Conservation (phyloP, 1,284 basidiomycete species). For the Pseudozyma tsukubaensis region DNA sequence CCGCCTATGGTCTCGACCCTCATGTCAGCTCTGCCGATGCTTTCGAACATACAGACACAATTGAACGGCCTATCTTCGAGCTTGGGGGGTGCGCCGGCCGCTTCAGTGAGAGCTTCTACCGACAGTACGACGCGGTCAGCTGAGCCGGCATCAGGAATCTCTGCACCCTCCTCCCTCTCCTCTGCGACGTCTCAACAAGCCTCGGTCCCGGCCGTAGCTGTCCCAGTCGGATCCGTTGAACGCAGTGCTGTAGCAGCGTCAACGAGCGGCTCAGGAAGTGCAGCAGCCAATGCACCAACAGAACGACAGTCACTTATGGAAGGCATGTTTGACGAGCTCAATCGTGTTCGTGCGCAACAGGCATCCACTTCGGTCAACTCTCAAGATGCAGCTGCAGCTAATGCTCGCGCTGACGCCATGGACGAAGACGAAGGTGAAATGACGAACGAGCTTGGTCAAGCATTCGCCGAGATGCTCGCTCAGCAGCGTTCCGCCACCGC, state of each 20-base stretch:
- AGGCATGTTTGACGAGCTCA: conserved; percentile 31
- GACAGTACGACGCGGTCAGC: no score
- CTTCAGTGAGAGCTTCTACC: no score
- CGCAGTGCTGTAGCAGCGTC: no score
- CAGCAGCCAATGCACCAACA: neutral
- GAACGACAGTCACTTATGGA: conserved; percentile 26
- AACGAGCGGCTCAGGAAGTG: no score
- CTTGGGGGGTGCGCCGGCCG: no score
- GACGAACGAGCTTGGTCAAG: conserved; percentile 14
- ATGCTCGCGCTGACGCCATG: no score
- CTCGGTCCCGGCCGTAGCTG: no score
- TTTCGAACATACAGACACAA: no score
- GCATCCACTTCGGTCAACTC: neutral
- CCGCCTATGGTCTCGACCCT: conserved; percentile 4
- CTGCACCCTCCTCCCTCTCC: no score
- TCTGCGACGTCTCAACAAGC: neutral
- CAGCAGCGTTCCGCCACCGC: conserved; percentile 9
- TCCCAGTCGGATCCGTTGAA: no score
- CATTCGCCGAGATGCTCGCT: conserved; percentile 33
- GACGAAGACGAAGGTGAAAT: neutral
- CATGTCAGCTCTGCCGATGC: conserved; percentile 2
- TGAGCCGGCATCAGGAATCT: no score
- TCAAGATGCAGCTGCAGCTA: neutral
- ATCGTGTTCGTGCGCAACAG: conserved; percentile 22
- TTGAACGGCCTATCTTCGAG: no score